A percentile compares a stretch with the other conserved stretches of the same genome.
These are phyloP conservation scores for Ophiostoma triangulosporum DNA, from an alignment of 2,329 filamentous ascomycete species.

Conservation along the genomic window DNA sequence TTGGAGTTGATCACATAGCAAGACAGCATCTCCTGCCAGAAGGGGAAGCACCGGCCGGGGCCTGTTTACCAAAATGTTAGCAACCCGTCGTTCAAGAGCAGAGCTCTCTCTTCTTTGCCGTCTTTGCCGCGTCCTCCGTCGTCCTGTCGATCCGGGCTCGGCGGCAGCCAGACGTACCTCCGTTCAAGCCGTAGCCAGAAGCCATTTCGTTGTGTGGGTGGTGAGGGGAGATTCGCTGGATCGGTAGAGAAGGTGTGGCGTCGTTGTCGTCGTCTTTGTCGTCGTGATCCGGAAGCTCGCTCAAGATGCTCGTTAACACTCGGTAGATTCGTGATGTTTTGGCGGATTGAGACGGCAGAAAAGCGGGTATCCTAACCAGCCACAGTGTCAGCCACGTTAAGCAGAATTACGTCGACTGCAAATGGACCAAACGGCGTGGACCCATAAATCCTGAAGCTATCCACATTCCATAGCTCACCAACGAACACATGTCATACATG, in stretches of 20 bases:
- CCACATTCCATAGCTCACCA: constrained; percentile 1
- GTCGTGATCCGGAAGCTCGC: neutral
- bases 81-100: neutral
- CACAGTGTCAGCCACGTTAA: constrained; percentile 14
- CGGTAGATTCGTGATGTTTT: constrained; percentile 5
- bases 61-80: constrained; percentile 25
- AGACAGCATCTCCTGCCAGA: constrained; percentile 98
- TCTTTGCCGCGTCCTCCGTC: neutral
- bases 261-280: neutral
- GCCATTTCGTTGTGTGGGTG: constrained; percentile 39
- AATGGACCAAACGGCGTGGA: constrained; percentile 8
- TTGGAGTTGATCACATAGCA: constrained; percentile 94
- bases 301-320: neutral
- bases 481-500: constrained; percentile 6
- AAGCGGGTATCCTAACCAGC: neutral
- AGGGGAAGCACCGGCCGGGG: constrained; percentile 80
- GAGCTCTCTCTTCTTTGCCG: neutral
- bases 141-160: neutral
- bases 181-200: constrained; percentile 70
- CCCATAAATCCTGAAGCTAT: neutral
- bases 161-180: constrained; percentile 43
- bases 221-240: neutral
- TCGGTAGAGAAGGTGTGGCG: neutral
- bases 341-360: neutral
- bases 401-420: constrained; percentile 14